Evolutionary conservation across 352 stramenopile species (phyloP), one percentile per base, ranked within the genome.

Genomic region (Pythium vanterpoolii): DNA sequence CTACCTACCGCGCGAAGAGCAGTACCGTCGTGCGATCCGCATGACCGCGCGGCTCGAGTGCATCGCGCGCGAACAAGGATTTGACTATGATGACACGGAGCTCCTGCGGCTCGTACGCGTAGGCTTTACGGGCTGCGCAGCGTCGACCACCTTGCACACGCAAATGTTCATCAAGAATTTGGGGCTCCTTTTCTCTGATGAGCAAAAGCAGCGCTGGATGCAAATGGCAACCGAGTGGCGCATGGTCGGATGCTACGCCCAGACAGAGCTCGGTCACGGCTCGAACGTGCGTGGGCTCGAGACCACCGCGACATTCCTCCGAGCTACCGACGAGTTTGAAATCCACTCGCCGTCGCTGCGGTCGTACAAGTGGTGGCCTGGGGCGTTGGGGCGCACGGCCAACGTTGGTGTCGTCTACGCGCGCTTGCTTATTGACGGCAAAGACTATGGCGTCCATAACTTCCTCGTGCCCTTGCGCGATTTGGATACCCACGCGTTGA

Each of bases 291-390:
- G 75, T 13, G 79, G 75, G 26, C 78, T 98, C 18, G 92, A 98
- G 74, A 99, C 96, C 2, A 99, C 94, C 4, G 96, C 96, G 26
- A 98, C 90, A 10, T 99, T 96, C 74, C 60, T 97, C 28, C 77
- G 76, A 18, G 78, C 89, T 33, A 86, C 69, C 1, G 83, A 98
- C 57, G 91, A 96, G 69, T 99, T 96, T 55, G 79, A 97, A 33
- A 96, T 99, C 56, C 72, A 99, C 74, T 96, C 92, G 27, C 96
- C 96, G 1, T 98, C 94, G 10, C 66, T 98, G 40, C 98, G 89
- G 10, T 92, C 85, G 36, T 88, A 83, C 61, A 99, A 99, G 71
- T 99, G 96, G 82, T 99, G 96, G 97, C 93, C 94, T 9, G 95
- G 95, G 27, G 97, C 90, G 2, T 83, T 96, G 28, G 98, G 93